A percentile compares a stretch with the other conserved stretches of the same genome.
Conservation (phyloP, 768 basidiomycete species). For the Kwoniella newhampshirensis region DNA sequence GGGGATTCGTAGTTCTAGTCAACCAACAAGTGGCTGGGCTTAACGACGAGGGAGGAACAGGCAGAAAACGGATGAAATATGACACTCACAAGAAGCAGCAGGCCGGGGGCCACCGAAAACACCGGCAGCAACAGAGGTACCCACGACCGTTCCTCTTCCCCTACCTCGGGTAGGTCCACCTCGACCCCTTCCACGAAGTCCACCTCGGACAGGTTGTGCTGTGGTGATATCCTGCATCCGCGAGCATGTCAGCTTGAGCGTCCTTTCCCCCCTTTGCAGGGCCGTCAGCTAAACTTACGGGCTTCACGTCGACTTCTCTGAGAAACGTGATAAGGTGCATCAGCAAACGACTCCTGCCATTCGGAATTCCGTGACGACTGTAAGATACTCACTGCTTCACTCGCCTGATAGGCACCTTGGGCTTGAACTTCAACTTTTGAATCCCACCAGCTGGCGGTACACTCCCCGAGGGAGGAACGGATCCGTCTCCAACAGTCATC, state of each 20-base stretch:
- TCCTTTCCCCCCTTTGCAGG: not conserved
- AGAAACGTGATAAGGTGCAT: conserved; percentile 5
- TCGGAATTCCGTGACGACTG: not conserved
- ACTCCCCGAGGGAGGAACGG: conserved; percentile 8
- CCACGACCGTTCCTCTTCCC: conserved; percentile 18
- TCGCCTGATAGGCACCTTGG: conserved; percentile 35
- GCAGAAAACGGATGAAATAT: not conserved
- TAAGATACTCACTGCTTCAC: conserved; percentile 33
- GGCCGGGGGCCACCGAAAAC: conserved; percentile 36
- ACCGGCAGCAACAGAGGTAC: conserved; percentile 32
- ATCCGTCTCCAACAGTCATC: conserved; percentile 1
- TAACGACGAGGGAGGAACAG: not conserved
- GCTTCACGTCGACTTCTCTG: conserved; percentile 42
- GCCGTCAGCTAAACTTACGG: conserved; percentile 23
- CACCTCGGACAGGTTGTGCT: conserved; percentile 20
- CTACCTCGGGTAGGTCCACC: conserved; percentile 25
- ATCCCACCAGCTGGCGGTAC: conserved; percentile 15
- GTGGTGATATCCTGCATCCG: conserved; percentile 12
- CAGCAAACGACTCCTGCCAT: not conserved
- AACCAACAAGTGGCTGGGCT: too few relatives aligned
- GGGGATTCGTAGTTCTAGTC: too few relatives aligned
- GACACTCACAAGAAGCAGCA: conserved; percentile 18
- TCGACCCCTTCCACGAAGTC: conserved; percentile 27
- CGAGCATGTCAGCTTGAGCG: too few relatives aligned
- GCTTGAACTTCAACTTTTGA: conserved; percentile 47